These are phyloP conservation scores for Linderniella brevidens DNA, from an alignment of 257 asterid genomes.

Conservation along the genomic window DNA sequence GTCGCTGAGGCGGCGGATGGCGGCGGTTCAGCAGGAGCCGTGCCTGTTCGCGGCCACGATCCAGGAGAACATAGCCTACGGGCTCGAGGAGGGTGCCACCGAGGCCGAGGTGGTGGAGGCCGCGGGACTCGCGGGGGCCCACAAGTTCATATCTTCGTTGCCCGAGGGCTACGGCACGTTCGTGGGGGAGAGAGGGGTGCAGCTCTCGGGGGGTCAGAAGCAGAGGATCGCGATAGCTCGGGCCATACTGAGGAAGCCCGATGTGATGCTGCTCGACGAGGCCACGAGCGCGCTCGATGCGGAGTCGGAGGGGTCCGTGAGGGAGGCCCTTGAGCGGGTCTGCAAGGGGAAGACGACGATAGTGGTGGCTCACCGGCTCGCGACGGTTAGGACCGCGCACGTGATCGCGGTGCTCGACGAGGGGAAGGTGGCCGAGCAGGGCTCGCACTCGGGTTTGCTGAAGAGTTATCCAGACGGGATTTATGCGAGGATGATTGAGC, in stretches of 20 bases:
- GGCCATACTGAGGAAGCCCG: slow-evolving; percentile 17
- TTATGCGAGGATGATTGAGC: slow-evolving; percentile 57
- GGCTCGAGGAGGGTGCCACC: slow-evolving; percentile 40
- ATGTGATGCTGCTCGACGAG: slow-evolving; percentile 18
- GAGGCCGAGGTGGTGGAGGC: slow-evolving; percentile 63
- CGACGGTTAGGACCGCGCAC: slow-evolving; percentile 52
- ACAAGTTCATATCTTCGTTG: slow-evolving; percentile 28
- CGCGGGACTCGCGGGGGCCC: slow-evolving; percentile 49
- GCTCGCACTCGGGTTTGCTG: slow-evolving; percentile 59
- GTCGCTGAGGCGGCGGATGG: slow-evolving; percentile 46
- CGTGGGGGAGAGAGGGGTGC: slow-evolving; percentile 19
- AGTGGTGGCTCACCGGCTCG: slow-evolving; percentile 63
- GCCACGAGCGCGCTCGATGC: slow-evolving; percentile 24
- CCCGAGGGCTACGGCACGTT: slow-evolving; percentile 26
- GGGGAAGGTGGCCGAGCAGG: slow-evolving; percentile 68
- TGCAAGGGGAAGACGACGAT: slow-evolving; percentile 58
- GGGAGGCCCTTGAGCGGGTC: slow-evolving; percentile 53
- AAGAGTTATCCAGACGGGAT: slow-evolving; percentile 49
- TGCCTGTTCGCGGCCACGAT: slow-evolving; percentile 64
- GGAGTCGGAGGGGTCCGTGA: slow-evolving; percentile 54
- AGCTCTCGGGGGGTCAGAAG: slow-evolving; percentile 20
- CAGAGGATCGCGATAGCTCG: slow-evolving; percentile 20
- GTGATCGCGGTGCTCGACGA: slow-evolving; percentile 63
- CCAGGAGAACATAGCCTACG: slow-evolving; percentile 58
- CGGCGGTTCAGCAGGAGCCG: slow-evolving; percentile 69